phyloP scores from a whole-genome alignment of 2,329 filamentous ascomycete genomes.

The Pyrenophora seminiperda region DNA sequence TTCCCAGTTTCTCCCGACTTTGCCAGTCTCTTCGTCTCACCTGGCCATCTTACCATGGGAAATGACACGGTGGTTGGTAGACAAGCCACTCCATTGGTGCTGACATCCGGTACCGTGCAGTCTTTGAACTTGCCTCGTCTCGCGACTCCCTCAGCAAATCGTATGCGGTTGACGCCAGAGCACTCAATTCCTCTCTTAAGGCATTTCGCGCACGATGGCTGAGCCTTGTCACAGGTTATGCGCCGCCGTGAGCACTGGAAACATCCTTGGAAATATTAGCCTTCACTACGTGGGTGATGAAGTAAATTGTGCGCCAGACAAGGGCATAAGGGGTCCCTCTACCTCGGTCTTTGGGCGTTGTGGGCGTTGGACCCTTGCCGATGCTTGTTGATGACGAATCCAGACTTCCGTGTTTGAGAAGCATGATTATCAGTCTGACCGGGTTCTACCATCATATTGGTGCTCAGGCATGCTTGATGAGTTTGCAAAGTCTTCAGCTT shows the following conservation, averaged over 20 bases:
- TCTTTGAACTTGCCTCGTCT: slow-evolving; percentile 24
- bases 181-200: slow-evolving; percentile 47
- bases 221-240: slow-evolving; percentile 49
- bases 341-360: too few species aligned
- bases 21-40: slow-evolving; percentile 3
- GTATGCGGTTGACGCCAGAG: slow-evolving; percentile 48
- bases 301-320: too few species aligned
- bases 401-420: too few species aligned
- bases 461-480: too few species aligned
- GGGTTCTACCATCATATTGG: too few species aligned
- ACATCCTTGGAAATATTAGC: slow-evolving; percentile 31
- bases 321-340: too few species aligned
- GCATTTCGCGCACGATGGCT: slow-evolving; percentile 50
- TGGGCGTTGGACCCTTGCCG: too few species aligned
- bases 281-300: neutral
- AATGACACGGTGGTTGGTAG: neutral
- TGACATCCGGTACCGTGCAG: slow-evolving; percentile 17
- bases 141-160: slow-evolving; percentile 43
- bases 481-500: too few species aligned
- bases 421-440: too few species aligned
- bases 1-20: neutral
- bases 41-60: neutral
- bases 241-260: slow-evolving; percentile 48
- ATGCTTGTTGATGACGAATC: too few species aligned
- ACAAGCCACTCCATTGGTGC: neutral